Conservation (phyloP, 2,329 filamentous ascomycete genomes). For the Sclerotinia nivalis region DNA sequence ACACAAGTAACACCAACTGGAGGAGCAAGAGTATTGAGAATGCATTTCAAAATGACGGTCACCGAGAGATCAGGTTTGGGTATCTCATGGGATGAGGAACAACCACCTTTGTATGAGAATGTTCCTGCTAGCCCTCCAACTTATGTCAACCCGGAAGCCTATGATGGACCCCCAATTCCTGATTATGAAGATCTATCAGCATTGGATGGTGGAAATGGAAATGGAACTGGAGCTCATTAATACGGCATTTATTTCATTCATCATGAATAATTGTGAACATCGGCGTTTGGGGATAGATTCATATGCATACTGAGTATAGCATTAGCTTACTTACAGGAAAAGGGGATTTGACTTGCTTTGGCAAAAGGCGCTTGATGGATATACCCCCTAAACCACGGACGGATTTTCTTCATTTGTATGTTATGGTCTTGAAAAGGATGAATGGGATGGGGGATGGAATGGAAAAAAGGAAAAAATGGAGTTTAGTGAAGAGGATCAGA, state of each 20-base stretch:
- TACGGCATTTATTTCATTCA: not conserved
- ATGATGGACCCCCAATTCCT: conserved; percentile 35
- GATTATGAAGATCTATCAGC: conserved; percentile 38
- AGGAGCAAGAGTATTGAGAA: conserved; percentile 84
- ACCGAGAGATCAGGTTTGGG: conserved; percentile 93
- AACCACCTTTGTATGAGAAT: conserved; percentile 90
- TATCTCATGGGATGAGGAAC: conserved; percentile 96
- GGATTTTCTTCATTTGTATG: not conserved
- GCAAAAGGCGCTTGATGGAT: conserved; percentile 2
- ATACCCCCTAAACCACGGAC: conserved; percentile 7
- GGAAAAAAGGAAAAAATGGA: not conserved
- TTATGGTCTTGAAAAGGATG: not conserved
- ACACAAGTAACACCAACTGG: conserved; percentile 79
- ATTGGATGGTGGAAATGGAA: conserved; percentile 26
- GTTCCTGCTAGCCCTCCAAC: conserved; percentile 82
- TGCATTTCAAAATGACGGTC: conserved; percentile 82
- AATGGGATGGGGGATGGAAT: not conserved
- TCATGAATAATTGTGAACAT: not conserved
- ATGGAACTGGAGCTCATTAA: not conserved
- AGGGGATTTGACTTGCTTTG: not conserved
- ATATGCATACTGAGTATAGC: not conserved
- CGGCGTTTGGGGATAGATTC: not conserved
- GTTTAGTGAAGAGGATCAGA: not conserved
- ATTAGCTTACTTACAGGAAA: not conserved
- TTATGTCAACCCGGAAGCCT: conserved; percentile 48